Evolutionary conservation across 1,284 basidiomycete species (phyloP), one percentile per base, ranked within the genome.

Genomic region (Kwoniella shivajii): DNA sequence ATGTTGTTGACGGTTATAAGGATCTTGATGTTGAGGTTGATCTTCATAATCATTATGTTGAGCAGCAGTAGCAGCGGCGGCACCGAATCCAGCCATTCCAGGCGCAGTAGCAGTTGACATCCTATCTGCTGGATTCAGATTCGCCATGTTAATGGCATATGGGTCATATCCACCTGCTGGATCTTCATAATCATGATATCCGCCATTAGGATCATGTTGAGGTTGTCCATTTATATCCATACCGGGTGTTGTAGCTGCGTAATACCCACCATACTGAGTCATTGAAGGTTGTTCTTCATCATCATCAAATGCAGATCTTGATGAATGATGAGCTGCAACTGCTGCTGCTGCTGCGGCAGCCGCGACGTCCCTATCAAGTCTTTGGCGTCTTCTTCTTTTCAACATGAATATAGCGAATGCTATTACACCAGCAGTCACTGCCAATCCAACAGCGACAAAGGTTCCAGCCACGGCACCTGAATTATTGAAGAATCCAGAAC

Each of bases 361-460:
- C 24, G 76, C 72, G 13, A 78, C 78, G 51, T 79, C 78, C n/a
- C 78, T 66, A 66, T 78, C 78, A 34, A 77, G 64, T 55, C 69
- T 63, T 58, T 78, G 77, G 44, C 77, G 60, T 34, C 78, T 66
- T 27, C 77, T 59, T 31, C 78, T 62, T 30, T 72, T 65, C 27
- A 78, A 64, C 69, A 77, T 72, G 58, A 77, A 69, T 59, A 76
- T 71, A 22, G 69, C 66, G 36, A 75, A 73, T 0, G 71, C 72
- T 26, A 76, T 64, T n/a, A 78, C 37, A 56, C 71, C 71, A 4
- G 72, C 71, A 1, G 77, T 73, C 3, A 73, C 65, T 3, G 71
- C 67, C 18, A 79, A 66, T 52, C 78, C 78, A 24, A 79, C 71
- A 14, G 76, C 77, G 22, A 78, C 78, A 50, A 79, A 79, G 0